Evolutionary conservation across 116 monocot species (phyloP).

Genomic region (Iris pallida): DNA sequence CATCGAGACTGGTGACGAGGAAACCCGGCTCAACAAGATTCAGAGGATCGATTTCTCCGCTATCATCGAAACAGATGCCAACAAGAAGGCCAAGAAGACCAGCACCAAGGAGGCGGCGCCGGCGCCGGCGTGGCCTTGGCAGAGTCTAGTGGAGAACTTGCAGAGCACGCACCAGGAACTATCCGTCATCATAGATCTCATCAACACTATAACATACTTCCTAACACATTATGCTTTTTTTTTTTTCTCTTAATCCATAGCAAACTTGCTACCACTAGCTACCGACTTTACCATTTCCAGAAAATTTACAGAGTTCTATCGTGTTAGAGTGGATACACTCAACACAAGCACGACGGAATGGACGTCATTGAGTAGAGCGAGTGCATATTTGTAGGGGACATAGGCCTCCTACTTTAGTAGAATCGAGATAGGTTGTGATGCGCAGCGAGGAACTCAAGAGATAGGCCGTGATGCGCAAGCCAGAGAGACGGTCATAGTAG

Average conservation of each 20-base stretch:
- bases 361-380: too few species aligned
- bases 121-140: slow-evolving; percentile 60
- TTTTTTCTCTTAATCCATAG: not conserved
- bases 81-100: slow-evolving; percentile 48
- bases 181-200: slow-evolving; percentile 55
- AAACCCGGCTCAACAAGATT: slow-evolving; percentile 63
- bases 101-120: slow-evolving; percentile 23
- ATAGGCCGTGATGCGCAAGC: too few species aligned
- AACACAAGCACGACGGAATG: too few species aligned
- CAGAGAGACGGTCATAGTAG: too few species aligned
- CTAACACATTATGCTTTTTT: not conserved
- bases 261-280: too few species aligned
- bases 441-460: too few species aligned
- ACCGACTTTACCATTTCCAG: too few species aligned
- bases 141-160: slow-evolving; percentile 66
- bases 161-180: slow-evolving; percentile 58
- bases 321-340: too few species aligned
- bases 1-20: slow-evolving; percentile 69
- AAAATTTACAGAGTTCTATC: too few species aligned
- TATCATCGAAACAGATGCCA: slow-evolving; percentile 55
- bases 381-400: too few species aligned
- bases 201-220: slow-evolving; percentile 37
- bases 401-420: too few species aligned
- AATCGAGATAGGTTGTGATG: too few species aligned
- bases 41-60: slow-evolving; percentile 80